phyloP scores from a whole-genome alignment of 345 rosid species.

The Kandelia obovata region DNA sequence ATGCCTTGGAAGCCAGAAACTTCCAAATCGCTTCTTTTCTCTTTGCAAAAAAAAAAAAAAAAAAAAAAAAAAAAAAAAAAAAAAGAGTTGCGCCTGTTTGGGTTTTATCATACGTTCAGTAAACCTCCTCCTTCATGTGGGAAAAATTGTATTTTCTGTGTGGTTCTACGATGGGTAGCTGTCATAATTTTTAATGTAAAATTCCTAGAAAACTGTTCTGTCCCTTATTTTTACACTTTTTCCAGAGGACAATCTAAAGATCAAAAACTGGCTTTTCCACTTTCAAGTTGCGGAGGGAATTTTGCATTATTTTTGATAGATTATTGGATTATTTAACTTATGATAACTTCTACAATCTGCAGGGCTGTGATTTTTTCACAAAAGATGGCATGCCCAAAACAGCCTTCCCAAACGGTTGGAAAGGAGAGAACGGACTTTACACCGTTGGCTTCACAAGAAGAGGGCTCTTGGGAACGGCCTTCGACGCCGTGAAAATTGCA shows the following conservation, averaged over 20 bases:
- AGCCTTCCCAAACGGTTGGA: slow-evolving; percentile 82
- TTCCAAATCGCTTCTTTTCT: slow-evolving; percentile 38
- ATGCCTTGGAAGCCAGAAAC: slow-evolving; percentile 26
- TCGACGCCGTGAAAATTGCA: slow-evolving; percentile 72
- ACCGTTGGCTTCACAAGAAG: slow-evolving; percentile 83
- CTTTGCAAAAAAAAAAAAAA: slow-evolving; percentile 28
- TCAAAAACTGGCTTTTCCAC: no score
- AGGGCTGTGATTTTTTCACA: slow-evolving; percentile 67
- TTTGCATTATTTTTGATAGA: no score
- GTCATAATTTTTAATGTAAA: slow-evolving; percentile 10
- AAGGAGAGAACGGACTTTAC: slow-evolving; percentile 68
- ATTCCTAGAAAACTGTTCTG: no score
- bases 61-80: slow-evolving; percentile 19
- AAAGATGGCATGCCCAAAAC: slow-evolving; percentile 79
- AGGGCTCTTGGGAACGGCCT: slow-evolving; percentile 72
- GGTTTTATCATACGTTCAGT: slow-evolving; percentile 6
- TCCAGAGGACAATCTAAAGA: no score
- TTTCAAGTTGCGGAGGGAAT: no score
- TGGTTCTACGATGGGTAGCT: slow-evolving; percentile 14
- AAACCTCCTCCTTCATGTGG: no score
- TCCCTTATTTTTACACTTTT: no score
- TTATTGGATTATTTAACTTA: background rate
- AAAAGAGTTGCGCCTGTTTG: slow-evolving; percentile 25
- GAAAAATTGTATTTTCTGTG: background rate
- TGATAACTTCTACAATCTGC: background rate